Evolutionary conservation across 164 flowering plant genomes (phyloP).

Genomic region (Houttuynia cordata): DNA sequence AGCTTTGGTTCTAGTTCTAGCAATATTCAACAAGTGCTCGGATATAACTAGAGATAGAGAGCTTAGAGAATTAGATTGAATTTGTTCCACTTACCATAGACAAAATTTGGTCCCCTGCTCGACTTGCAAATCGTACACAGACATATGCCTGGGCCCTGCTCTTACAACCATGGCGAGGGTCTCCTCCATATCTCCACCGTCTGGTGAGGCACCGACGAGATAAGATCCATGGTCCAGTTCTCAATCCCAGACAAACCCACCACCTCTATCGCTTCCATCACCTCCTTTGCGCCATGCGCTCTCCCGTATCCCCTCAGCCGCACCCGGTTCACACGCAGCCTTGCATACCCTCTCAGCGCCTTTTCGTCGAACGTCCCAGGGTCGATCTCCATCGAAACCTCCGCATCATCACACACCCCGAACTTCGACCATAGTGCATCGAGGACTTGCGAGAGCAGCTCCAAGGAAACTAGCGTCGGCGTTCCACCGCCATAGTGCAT

Average conservation of each 20-base stretch:
- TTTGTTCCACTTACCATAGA: conserved; percentile 63
- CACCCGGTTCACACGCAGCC: conserved; percentile 83
- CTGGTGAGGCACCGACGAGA: too few species aligned
- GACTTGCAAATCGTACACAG: conserved; percentile 89
- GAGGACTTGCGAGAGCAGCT: conserved; percentile 41
- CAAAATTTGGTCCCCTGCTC: conserved; percentile 89
- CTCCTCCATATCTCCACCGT: too few species aligned
- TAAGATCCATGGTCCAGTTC: too few species aligned
- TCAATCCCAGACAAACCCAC: too few species aligned
- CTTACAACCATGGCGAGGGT: conserved; percentile 35
- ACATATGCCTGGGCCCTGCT: conserved; percentile 69
- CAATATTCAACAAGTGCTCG: too few species aligned
- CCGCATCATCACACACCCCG: conserved; percentile 50
- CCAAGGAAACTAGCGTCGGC: conserved; percentile 84
- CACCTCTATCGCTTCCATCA: too few species aligned
- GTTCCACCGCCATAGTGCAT: conserved; percentile 84
- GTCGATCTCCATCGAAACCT: conserved; percentile 91
- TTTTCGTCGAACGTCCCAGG: conserved; percentile 79
- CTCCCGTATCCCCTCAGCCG: conserved; percentile 71
- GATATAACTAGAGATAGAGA: too few species aligned
- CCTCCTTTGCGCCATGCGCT: conserved; percentile 66
- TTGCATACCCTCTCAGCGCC: conserved; percentile 48
- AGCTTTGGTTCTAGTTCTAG: too few species aligned
- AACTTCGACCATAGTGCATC: conserved; percentile 46
- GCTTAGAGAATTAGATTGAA: too few species aligned